Evolutionary conservation across 1,284 basidiomycete species (phyloP).

Genomic region (Ceratobasidium sp.): DNA sequence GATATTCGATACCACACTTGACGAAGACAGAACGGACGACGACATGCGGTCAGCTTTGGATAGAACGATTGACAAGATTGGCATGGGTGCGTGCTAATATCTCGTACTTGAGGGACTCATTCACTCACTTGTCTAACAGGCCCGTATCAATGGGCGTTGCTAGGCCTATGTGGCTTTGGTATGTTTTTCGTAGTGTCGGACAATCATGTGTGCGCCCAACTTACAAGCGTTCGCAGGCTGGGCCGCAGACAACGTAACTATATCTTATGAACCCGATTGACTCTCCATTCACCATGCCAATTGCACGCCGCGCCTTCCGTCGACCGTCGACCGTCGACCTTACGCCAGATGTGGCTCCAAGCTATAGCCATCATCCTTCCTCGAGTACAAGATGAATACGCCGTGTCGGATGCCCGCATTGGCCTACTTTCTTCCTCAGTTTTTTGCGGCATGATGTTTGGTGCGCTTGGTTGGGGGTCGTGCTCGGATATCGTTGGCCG

Average conservation of each 20-base stretch:
- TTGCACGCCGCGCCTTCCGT: conserved; percentile 6
- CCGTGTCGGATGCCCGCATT: conserved; percentile 79
- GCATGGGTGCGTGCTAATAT: conserved; percentile 49
- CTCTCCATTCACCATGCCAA: conserved; percentile 33
- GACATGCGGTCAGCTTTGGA: conserved; percentile 48
- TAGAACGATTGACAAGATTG: conserved; percentile 49
- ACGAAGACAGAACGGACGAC: conserved; percentile 33
- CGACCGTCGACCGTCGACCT: neutral
- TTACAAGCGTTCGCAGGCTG: conserved; percentile 46
- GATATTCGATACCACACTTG: conserved; percentile 15
- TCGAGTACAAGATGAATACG: conserved; percentile 89
- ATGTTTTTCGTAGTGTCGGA: conserved; percentile 29
- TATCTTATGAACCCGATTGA: conserved; percentile 28
- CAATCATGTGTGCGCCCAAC: conserved; percentile 14
- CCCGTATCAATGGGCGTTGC: conserved; percentile 49
- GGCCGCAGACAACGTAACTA: conserved; percentile 50
- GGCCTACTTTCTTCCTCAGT: conserved; percentile 83
- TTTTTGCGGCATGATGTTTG: conserved; percentile 97
- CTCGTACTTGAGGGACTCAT: neutral
- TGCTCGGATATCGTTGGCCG: conserved; percentile 87
- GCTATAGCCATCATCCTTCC: conserved; percentile 92
- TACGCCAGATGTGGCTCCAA: conserved; percentile 87
- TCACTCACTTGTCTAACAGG: conserved; percentile 28
- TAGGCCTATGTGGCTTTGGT: conserved; percentile 50
- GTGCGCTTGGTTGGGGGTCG: conserved; percentile 89